Percentiles rank a stretch among this genome's conserved stretches.
These are phyloP conservation scores for Parasitella parasitica DNA, from an alignment of 371 early-diverging fungal genomes.

Conservation along the genomic window DNA sequence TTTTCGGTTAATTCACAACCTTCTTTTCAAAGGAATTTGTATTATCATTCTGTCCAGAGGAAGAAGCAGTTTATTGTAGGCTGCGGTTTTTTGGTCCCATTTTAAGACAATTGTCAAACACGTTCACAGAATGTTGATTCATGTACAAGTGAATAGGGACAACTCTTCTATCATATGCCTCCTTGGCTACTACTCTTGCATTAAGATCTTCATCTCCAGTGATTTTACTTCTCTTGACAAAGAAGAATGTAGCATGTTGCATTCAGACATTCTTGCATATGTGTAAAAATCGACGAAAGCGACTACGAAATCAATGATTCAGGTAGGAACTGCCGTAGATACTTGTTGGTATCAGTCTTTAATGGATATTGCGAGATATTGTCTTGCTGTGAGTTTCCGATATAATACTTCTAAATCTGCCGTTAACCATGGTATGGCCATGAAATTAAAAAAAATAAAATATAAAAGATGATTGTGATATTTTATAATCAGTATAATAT, in stretches of 20 bases:
- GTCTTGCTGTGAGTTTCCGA: slow-evolving; percentile 7
- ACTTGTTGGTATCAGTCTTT: slow-evolving; percentile 9
- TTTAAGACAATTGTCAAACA: too few relatives aligned
- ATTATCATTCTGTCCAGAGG: too few relatives aligned
- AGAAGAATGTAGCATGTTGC: neutral
- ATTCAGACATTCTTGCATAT: too few relatives aligned
- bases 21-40: too few relatives aligned
- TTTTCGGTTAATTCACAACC: too few relatives aligned
- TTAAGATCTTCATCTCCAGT: neutral
- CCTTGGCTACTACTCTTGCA: too few relatives aligned
- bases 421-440: slow-evolving; percentile 7
- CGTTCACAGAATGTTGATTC: too few relatives aligned
- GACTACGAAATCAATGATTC: slow-evolving; percentile 1
- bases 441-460: neutral
- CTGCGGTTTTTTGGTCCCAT: too few relatives aligned
- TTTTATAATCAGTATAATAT: slow-evolving; percentile 1
- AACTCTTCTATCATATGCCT: too few relatives aligned
- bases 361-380: slow-evolving; percentile 9
- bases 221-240: neutral
- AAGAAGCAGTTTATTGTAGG: too few relatives aligned
- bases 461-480: neutral
- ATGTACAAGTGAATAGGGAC: too few relatives aligned
- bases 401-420: slow-evolving; percentile 9
- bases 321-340: slow-evolving; percentile 6
- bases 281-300: neutral